These are phyloP conservation scores for Globisporangium uncinulatum DNA, from an alignment of 352 stramenopile genomes.

Conservation along the genomic window DNA sequence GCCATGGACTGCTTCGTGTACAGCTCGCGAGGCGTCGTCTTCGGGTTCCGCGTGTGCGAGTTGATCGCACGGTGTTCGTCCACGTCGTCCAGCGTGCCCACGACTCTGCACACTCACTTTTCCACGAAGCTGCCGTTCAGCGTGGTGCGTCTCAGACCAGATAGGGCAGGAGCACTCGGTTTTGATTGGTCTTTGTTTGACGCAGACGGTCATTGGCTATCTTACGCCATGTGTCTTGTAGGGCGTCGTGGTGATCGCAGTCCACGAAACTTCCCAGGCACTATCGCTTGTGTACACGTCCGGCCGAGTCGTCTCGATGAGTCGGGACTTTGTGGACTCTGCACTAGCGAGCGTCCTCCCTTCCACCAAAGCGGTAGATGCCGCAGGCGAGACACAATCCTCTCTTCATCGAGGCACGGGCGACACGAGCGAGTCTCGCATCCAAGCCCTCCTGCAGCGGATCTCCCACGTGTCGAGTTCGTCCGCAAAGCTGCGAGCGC, in stretches of 20 bases:
- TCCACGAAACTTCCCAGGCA: conserved; percentile 9
- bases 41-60: conserved; percentile 16
- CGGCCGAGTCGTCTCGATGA: conserved; percentile 25
- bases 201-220: too few species aligned
- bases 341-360: conserved; percentile 20
- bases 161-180: too few species aligned
- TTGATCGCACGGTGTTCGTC: background rate
- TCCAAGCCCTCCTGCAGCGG: conserved; percentile 30
- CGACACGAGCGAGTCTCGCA: conserved; percentile 16
- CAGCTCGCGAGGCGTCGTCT: conserved; percentile 21
- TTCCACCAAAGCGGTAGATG: background rate
- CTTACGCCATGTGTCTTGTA: conserved; percentile 6
- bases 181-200: too few species aligned
- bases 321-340: conserved; percentile 9
- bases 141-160: conserved; percentile 10
- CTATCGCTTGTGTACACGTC: conserved; percentile 33
- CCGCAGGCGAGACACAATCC: background rate
- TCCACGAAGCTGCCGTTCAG: conserved; percentile 26
- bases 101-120: conserved; percentile 3
- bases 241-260: conserved; percentile 25
- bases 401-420: background rate
- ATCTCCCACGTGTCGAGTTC: conserved; percentile 33
- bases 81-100: background rate
- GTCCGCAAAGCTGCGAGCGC: conserved; percentile 17
- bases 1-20: conserved; percentile 27